phyloP scores from a whole-genome alignment of 2,329 filamentous ascomycete species.

The Triangularia setosa region DNA sequence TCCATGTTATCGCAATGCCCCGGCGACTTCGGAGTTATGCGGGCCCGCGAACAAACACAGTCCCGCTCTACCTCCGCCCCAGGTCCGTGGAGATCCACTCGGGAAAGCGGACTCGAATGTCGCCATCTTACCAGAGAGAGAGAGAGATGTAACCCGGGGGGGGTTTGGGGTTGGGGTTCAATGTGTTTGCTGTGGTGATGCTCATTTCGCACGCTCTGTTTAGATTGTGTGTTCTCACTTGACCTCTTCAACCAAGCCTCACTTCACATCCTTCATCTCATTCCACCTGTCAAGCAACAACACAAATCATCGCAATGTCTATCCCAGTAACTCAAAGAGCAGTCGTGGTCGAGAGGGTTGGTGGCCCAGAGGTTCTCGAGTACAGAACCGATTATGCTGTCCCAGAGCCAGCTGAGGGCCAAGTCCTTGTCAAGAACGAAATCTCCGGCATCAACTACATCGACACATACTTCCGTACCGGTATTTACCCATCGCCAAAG shows the following conservation, averaged over 20 bases:
- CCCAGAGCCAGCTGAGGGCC: slow-evolving; percentile 21
- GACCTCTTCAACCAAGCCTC: not conserved
- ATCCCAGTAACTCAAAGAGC: slow-evolving; percentile 4
- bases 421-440: slow-evolving; percentile 76
- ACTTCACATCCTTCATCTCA: not conserved
- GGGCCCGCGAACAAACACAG: not conserved
- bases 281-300: not conserved
- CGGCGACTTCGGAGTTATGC: not conserved
- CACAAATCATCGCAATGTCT: not conserved
- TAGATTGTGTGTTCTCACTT: not conserved
- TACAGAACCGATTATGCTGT: slow-evolving; percentile 5
- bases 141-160: not conserved
- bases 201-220: not conserved
- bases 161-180: too few relatives aligned
- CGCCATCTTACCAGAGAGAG: not conserved
- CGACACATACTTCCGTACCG: slow-evolving; percentile 55
- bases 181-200: not conserved
- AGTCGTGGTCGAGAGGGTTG: not conserved
- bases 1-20: not conserved
- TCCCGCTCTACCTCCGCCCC: not conserved
- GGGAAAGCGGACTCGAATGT: not conserved
- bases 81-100: not conserved
- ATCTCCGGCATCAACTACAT: slow-evolving; percentile 82
- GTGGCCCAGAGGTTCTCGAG: slow-evolving; percentile 2
- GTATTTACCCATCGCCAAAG: slow-evolving; percentile 16